phyloP scores from a whole-genome alignment of 1,139 yeast genomes.

The Debaryomyces udenii region DNA sequence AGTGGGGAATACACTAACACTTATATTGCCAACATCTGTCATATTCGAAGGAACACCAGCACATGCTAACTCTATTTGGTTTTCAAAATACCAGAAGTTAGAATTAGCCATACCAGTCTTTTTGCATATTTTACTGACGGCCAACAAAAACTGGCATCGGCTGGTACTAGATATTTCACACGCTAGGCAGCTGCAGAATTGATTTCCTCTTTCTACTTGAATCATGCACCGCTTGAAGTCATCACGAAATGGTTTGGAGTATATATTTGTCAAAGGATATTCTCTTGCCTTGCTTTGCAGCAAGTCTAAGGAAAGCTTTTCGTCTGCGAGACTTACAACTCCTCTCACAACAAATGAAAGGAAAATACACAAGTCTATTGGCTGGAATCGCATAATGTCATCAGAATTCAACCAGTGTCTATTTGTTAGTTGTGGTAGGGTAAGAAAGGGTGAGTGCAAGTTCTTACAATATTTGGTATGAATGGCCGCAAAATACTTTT shows the following conservation, averaged over 20 bases:
- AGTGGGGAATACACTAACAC: background rate
- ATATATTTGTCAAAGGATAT: conserved; percentile 9
- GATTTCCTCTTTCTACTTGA: conserved; percentile 5
- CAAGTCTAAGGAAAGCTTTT: background rate
- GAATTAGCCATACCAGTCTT: conserved; percentile 1
- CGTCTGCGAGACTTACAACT: background rate
- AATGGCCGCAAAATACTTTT: conserved; percentile 10
- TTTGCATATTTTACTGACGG: conserved; percentile 10
- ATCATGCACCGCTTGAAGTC: conserved; percentile 13
- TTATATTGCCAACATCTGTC: background rate
- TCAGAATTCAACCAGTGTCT: too few relatives aligned
- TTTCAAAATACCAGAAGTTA: conserved; percentile 13
- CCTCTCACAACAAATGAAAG: background rate
- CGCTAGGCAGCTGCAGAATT: conserved; percentile 7
- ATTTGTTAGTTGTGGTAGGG: too few relatives aligned
- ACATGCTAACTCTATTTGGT: conserved; percentile 5
- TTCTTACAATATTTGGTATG: too few relatives aligned
- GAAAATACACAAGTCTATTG: background rate
- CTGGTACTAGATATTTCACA: conserved; percentile 6
- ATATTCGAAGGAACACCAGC: background rate
- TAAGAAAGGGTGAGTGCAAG: too few relatives aligned
- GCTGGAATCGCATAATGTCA: background rate
- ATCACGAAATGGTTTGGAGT: conserved; percentile 7
- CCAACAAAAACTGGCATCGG: conserved; percentile 11
- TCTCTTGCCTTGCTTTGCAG: too few relatives aligned